These are phyloP conservation scores for Sporothrix variecibatus DNA, from an alignment of 2,329 filamentous ascomycete genomes.

Conservation along the genomic window DNA sequence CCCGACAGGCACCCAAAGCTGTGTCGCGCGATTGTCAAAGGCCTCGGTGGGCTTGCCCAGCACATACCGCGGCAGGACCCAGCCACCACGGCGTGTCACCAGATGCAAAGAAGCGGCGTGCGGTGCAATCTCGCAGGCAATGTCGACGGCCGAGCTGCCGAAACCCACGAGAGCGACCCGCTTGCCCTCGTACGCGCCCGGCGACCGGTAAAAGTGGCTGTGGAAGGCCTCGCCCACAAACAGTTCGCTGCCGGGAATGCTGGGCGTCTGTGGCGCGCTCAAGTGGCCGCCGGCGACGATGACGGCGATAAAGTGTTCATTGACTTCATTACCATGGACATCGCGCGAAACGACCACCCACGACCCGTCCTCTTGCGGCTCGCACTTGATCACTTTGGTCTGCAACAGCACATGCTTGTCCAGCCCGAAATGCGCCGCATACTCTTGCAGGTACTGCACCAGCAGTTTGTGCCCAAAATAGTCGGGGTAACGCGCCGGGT, in stretches of 20 bases:
- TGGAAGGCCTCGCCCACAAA: conserved; percentile 43
- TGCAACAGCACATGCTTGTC: conserved; percentile 39
- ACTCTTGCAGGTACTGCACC: conserved; percentile 41
- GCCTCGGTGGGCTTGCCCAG: conserved; percentile 42
- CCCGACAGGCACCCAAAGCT: conserved; percentile 36
- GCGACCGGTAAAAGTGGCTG: conserved; percentile 42
- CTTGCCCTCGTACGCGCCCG: conserved; percentile 41
- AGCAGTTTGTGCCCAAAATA: conserved; percentile 42
- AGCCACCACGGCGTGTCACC: conserved; percentile 42
- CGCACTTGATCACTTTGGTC: conserved; percentile 39
- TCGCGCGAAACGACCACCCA: conserved; percentile 37
- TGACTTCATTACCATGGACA: not conserved
- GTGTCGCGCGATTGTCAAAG: conserved; percentile 39
- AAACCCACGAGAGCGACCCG: conserved; percentile 42
- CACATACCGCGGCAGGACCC: conserved; percentile 43
- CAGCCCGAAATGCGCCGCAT: conserved; percentile 42
- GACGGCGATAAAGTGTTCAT: conserved; percentile 38
- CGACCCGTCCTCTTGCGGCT: conserved; percentile 33
- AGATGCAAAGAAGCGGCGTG: conserved; percentile 41
- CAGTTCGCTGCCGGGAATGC: conserved; percentile 36
- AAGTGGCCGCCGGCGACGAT: conserved; percentile 41
- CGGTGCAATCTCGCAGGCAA: conserved; percentile 42
- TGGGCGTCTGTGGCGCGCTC: conserved; percentile 34
- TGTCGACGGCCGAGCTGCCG: conserved; percentile 44
- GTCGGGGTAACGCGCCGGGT: conserved; percentile 42